A percentile compares a stretch with the other conserved stretches of the same genome.
phyloP scores from a whole-genome alignment of 2,329 filamentous ascomycete genomes.

The Pseudohalonectria lignicola region DNA sequence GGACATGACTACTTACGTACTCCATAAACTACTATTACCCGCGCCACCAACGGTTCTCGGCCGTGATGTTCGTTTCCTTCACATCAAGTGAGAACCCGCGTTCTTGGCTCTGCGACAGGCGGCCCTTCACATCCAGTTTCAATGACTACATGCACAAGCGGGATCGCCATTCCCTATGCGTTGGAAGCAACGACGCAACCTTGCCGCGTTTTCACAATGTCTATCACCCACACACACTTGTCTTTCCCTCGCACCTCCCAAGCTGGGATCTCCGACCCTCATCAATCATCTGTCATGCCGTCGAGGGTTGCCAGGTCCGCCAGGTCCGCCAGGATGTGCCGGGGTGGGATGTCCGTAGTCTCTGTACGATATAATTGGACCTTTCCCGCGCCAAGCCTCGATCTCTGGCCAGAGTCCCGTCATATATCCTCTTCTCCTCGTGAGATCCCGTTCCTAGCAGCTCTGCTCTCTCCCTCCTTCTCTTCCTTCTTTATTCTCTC shows the following conservation, averaged over 20 bases:
- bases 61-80: too few relatives aligned
- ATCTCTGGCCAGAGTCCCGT: not conserved
- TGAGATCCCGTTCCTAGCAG: not conserved
- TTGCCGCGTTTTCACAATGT: constrained; percentile 1
- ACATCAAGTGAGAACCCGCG: too few relatives aligned
- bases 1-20: too few relatives aligned
- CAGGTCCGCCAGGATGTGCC: too few relatives aligned
- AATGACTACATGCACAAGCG: constrained; percentile 14
- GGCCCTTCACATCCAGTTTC: constrained; percentile 17
- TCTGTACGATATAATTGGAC: not conserved
- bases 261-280: not conserved
- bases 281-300: not conserved
- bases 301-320: not conserved
- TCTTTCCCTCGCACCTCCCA: not conserved
- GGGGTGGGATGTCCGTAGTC: too few relatives aligned
- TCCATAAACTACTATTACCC: too few relatives aligned
- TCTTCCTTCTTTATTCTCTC: constrained; percentile 7
- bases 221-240: not conserved
- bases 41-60: too few relatives aligned
- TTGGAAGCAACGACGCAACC: too few relatives aligned
- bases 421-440: not conserved
- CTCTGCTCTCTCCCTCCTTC: constrained; percentile 3
- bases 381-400: not conserved
- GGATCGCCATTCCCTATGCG: constrained; percentile 16
- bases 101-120: constrained; percentile 13